Evolutionary conservation across 257 asterid species (phyloP).

Genomic region (Gentiana dahurica): DNA sequence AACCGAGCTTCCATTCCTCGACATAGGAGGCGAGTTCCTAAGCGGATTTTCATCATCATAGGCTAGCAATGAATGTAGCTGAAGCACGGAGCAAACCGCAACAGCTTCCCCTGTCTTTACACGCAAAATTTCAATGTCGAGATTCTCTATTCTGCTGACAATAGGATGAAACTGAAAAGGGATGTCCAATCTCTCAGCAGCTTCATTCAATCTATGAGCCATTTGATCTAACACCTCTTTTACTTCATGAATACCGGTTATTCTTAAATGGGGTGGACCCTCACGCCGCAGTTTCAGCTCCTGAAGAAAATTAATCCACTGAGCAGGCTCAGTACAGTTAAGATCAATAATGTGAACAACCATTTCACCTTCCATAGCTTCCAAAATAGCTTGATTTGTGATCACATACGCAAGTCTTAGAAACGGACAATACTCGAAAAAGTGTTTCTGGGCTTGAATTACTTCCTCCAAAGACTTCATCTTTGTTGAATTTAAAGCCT

Average conservation of each 20-base stretch:
- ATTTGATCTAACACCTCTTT: conserved; percentile 47
- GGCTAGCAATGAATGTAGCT: conserved; percentile 49
- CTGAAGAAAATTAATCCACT: conserved; percentile 53
- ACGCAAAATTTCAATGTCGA: conserved; percentile 38
- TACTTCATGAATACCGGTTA: conserved; percentile 49
- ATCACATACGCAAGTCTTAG: conserved; percentile 52
- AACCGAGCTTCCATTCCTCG: conserved; percentile 14
- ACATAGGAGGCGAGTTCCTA: conserved; percentile 20
- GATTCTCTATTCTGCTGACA: conserved; percentile 40
- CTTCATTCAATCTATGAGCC: conserved; percentile 37
- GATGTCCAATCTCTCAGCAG: conserved; percentile 56
- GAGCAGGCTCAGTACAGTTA: conserved; percentile 46
- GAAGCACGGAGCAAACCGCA: conserved; percentile 47
- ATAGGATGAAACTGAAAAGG: conserved; percentile 59
- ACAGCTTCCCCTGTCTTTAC: conserved; percentile 74
- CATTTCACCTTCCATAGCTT: conserved; percentile 68
- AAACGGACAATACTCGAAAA: conserved; percentile 56
- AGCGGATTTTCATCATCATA: conserved; percentile 27
- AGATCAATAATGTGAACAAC: conserved; percentile 64
- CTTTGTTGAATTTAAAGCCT: conserved; percentile 51
- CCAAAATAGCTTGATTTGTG: conserved; percentile 62
- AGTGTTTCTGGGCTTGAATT: conserved; percentile 27
- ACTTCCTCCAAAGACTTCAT: conserved; percentile 22
- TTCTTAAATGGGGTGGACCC: conserved; percentile 63
- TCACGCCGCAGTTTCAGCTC: conserved; percentile 39